phyloP scores from a whole-genome alignment of 1,139 yeast genomes.

The Pichia sp. region DNA sequence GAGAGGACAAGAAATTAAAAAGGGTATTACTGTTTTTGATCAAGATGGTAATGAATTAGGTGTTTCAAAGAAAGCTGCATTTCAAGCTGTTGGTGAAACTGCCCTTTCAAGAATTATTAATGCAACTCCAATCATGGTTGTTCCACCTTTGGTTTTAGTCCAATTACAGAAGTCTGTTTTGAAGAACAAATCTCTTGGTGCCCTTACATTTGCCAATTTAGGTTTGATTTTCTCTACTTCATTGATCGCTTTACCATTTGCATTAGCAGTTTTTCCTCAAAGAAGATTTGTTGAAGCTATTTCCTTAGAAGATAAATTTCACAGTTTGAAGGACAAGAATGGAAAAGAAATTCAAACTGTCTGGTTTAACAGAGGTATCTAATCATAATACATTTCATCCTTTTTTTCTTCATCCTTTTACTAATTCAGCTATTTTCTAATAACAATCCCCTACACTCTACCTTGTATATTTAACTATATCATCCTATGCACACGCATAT shows the following conservation, averaged over 20 bases:
- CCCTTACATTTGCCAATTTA: slow-evolving; percentile 66
- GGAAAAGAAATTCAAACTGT: slow-evolving; percentile 59
- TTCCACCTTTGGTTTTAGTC: slow-evolving; percentile 82
- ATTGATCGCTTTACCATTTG: slow-evolving; percentile 85
- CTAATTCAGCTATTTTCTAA: neutral
- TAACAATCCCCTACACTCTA: neutral
- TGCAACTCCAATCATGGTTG: slow-evolving; percentile 95
- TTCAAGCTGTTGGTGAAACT: slow-evolving; percentile 92
- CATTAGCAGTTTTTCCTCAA: slow-evolving; percentile 93
- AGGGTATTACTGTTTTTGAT: slow-evolving; percentile 73
- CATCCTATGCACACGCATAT: too few relatives aligned
- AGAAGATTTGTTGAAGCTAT: slow-evolving; percentile 54
- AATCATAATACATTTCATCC: neutral
- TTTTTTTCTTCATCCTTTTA: neutral
- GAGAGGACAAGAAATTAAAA: slow-evolving; percentile 90
- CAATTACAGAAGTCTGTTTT: slow-evolving; percentile 65
- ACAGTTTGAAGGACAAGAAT: slow-evolving; percentile 50
- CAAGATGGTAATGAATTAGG: slow-evolving; percentile 67
- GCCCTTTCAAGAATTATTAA: slow-evolving; percentile 91
- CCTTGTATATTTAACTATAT: too few relatives aligned
- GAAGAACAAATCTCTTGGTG: slow-evolving; percentile 57
- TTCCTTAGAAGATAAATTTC: slow-evolving; percentile 60
- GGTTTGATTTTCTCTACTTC: slow-evolving; percentile 84
- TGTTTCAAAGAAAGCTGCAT: slow-evolving; percentile 77
- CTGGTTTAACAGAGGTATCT: slow-evolving; percentile 87